These are phyloP conservation scores for Echinosophora koreensis DNA, from an alignment of 306 rosid genomes.

Conservation along the genomic window DNA sequence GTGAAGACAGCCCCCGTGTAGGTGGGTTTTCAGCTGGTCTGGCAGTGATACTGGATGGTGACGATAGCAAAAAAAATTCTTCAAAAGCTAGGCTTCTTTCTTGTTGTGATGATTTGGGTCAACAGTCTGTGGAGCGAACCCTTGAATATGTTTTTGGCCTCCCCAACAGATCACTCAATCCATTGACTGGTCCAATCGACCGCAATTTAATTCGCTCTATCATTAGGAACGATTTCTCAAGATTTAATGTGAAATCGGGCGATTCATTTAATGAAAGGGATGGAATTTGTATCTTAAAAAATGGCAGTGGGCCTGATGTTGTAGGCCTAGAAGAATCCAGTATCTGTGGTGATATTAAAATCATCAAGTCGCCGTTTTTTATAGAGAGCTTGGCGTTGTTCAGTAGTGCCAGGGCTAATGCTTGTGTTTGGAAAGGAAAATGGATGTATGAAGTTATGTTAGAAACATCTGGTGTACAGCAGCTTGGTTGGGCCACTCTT, in stretches of 20 bases:
- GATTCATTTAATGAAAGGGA: slow-evolving; percentile 51
- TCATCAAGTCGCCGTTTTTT: slow-evolving; percentile 66
- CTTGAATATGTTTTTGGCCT: slow-evolving; percentile 89
- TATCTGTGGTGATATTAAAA: slow-evolving; percentile 82
- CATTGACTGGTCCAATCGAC: slow-evolving; percentile 65
- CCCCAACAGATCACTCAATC: slow-evolving; percentile 72
- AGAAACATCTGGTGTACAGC: slow-evolving; percentile 96
- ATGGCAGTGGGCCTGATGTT: slow-evolving; percentile 51
- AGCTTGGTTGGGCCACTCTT: slow-evolving; percentile 97
- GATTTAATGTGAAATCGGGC: slow-evolving; percentile 45
- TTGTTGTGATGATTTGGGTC: slow-evolving; percentile 76
- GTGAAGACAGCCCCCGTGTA: slow-evolving; percentile 73
- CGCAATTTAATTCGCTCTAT: slow-evolving; percentile 56
- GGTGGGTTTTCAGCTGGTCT: slow-evolving; percentile 96
- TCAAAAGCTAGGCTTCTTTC: slow-evolving; percentile 77
- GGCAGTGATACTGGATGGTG: slow-evolving; percentile 79
- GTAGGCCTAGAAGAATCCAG: slow-evolving; percentile 73
- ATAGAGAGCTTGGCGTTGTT: slow-evolving; percentile 90
- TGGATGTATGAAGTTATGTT: slow-evolving; percentile 97
- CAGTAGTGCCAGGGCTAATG: slow-evolving; percentile 93
- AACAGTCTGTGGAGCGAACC: slow-evolving; percentile 88
- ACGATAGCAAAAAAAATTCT: slow-evolving; percentile 63
- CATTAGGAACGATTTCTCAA: slow-evolving; percentile 65
- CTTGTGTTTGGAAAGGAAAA: slow-evolving; percentile 89
- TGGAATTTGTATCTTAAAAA: slow-evolving; percentile 59